phyloP scores from a whole-genome alignment of 495 filamentous ascomycete genomes.

The Astrothelium subdiscretum region DNA sequence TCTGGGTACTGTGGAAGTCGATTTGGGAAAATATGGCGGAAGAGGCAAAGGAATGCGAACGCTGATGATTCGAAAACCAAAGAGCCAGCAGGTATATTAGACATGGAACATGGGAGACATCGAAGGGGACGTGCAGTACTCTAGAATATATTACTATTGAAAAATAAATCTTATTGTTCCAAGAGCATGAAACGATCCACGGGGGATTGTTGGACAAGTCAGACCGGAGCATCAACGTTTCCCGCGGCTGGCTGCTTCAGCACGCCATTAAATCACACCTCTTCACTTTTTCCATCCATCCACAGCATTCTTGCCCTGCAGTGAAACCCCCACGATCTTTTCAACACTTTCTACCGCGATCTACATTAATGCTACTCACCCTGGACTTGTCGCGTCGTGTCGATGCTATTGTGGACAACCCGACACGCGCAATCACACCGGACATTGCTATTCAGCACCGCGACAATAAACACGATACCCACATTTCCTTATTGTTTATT shows the following conservation, averaged over 20 bases:
- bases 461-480: neutral
- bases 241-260: neutral
- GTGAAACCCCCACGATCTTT: neutral
- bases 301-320: neutral
- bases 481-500: neutral
- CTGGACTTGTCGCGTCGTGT: neutral
- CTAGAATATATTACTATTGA: neutral
- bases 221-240: neutral
- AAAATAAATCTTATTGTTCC: neutral
- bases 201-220: neutral
- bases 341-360: neutral
- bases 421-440: neutral
- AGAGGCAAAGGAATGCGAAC: neutral
- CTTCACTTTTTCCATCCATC: neutral
- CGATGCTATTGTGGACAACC: too few species aligned
- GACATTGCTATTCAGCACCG: neutral
- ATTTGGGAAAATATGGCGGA: conserved; percentile 12
- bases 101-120: neutral
- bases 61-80: neutral
- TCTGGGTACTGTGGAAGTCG: conserved; percentile 2
- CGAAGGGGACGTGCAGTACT: neutral
- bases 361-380: neutral
- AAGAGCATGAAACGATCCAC: neutral
- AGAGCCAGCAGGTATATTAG: neutral
- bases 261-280: neutral